Base-by-base conservation (phyloP, 2,329 filamentous ascomycete genomes). In the Septoria linicola region DNA sequence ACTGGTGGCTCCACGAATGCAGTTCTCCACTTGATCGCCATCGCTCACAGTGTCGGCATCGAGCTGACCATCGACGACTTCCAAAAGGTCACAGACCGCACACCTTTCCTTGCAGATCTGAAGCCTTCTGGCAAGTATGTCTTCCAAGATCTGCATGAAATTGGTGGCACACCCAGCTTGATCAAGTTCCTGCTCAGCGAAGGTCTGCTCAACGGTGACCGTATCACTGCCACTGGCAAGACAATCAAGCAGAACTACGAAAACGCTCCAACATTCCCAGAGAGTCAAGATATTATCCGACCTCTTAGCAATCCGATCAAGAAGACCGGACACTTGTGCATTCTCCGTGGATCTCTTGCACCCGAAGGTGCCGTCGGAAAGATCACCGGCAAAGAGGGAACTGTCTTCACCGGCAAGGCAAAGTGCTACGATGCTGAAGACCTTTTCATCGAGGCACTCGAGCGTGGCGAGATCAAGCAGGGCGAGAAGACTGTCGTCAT, bases 401-500 rank as follows among this genome's bases (percentile, higher is more conserved):
- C 80, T 10, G 64, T 72, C 7, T 89, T 89, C 70, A 80, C 75
- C 1, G 85, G 85, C 42, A 86, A 83, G 64, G 85, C 85, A 2
- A 82, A 81, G 59, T 83, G 84, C 60, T 89, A 84, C 68, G 82
- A 89, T 63, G 76, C 76, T 16, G 85, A 89, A 68, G 83, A 88
- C 58, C 75, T 79, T 54, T 87, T 89, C 71, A 82, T 88, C 61
- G 66, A 73, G 27, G 83, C 84, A 1, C 78, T 89, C 21, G 85
- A 88, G 69, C 72, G 73, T 31, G 81, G 82, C 17, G 82, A 84
- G 58, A 82, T 88, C 68, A 86, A 84, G 68, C 86, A 87, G 73
- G 84, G 84, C 46, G 85, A 89, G 66, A 89, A 88, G 72, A 87
- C 82, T 0, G 85, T 89, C 34, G 84, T 88, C 23, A 82, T 89